Evolutionary conservation across 176 grass and related monocot genomes (phyloP).

Genomic region (Aegilops bicornis): DNA sequence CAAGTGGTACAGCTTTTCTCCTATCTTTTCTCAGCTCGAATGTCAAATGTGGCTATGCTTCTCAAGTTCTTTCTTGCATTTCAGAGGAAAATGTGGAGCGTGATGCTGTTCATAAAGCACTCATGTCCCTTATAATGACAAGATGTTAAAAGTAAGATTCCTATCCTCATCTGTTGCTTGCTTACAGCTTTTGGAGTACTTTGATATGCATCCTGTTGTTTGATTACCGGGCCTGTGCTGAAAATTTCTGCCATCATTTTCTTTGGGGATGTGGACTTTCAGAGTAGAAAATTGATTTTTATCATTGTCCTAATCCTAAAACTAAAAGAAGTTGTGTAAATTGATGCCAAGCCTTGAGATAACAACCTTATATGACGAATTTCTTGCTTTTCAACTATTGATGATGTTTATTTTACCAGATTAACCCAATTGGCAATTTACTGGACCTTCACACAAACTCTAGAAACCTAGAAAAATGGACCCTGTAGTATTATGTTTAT

Average conservation of each 20-base stretch:
- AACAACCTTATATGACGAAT: conserved; percentile 10
- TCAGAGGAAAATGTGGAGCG: conserved; percentile 98
- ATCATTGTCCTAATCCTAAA: conserved; percentile 2
- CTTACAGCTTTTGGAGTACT: conserved; percentile 7
- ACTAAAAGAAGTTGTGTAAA: conserved; percentile 7
- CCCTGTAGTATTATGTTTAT: background rate
- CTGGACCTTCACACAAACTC: conserved; percentile 3
- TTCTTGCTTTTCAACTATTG: background rate
- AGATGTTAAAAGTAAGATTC: conserved; percentile 84
- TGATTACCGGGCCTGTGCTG: background rate
- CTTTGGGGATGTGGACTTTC: background rate
- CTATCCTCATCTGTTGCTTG: conserved; percentile 11
- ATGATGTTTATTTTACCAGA: conserved; percentile 6
- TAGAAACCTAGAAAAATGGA: background rate
- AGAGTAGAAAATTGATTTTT: background rate
- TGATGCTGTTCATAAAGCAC: conserved; percentile 97
- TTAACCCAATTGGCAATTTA: conserved; percentile 16
- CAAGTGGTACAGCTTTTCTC: conserved; percentile 59
- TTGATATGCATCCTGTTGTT: background rate
- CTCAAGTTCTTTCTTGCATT: conserved; percentile 24
- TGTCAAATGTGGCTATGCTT: conserved; percentile 17
- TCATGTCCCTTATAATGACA: conserved; percentile 94
- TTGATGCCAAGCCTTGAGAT: background rate
- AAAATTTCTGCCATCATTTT: conserved; percentile 26
- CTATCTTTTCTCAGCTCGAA: conserved; percentile 24